Base-by-base conservation (phyloP, 2,329 filamentous ascomycete species). In the Diaporthe sp. region DNA sequence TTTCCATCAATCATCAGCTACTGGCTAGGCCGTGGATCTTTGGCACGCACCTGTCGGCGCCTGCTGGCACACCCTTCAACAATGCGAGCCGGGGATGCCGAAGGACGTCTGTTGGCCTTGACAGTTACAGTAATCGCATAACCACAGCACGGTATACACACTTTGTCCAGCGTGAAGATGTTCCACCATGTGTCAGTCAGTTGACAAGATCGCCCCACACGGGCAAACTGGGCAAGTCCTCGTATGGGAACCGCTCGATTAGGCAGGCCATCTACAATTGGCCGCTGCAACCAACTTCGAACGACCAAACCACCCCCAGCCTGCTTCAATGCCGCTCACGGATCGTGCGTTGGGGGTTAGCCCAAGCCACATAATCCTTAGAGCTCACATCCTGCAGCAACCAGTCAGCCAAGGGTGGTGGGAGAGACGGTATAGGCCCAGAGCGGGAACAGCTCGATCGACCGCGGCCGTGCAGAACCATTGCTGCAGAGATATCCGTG, bases 1-100 rank as follows among this genome's bases (percentile, higher is more conserved):
- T 25, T 73, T 60, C 73, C 68, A 61, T 60, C 73, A 58, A 72
- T 68, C 68, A 72, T 17, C 73, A 58, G 52, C 50, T 6, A 33
- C 25, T n/a, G 50, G 42, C 8, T 25, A 72, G 40, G 57, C 35
- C 25, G n/a, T 50, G 57, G 30, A 30, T 45, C 40, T 25, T n/a
- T 47, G 57, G 66, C 60, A 69, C 66, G 54, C 55, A 60, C 22
- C 54, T 61, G 33, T 40, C 45, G 69, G 69, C 69, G 55, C n/a
- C 69, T 71, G 42, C 69, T 61, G 30, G 55, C 57, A 50, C 69
- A 71, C 33, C 57, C n/a, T 33, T 30, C 45, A 40, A 30, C 6
- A 12, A 28, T 52, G 12, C 22, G n/a, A 52, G 33, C 55, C 57
- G 55, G 55, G 42, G 30, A 71, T 61, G 47, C 55, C 42, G 54